These are phyloP conservation scores for Paraurostyla sp. DNA, from an alignment of 73 alveolate genomes.

Conservation along the genomic window DNA sequence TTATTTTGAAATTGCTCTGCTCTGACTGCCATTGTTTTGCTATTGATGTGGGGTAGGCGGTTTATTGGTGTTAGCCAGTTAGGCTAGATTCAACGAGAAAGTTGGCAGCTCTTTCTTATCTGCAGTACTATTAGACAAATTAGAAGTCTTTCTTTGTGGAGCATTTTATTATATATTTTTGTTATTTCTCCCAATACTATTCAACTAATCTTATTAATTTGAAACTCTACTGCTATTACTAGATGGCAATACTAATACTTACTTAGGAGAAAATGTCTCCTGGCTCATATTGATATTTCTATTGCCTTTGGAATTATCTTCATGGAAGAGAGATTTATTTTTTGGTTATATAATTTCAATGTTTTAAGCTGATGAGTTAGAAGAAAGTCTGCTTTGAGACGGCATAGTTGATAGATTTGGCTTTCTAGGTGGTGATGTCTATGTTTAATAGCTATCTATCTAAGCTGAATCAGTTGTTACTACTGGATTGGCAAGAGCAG, in stretches of 20 bases:
- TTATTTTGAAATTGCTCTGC: neutral
- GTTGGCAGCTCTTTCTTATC: neutral
- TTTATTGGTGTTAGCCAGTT: neutral
- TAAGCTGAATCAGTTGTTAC: neutral
- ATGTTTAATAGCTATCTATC: conserved; percentile 16
- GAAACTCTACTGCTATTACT: too few species aligned
- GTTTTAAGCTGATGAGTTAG: neutral
- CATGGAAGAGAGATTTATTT: too few species aligned
- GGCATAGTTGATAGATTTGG: conserved; percentile 16
- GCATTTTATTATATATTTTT: neutral
- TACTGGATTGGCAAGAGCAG: neutral
- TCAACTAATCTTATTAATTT: too few species aligned
- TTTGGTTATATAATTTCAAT: too few species aligned
- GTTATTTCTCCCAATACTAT: too few species aligned
- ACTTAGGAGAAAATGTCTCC: too few species aligned
- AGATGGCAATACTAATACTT: too few species aligned
- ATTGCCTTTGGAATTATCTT: too few species aligned
- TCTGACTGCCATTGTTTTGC: neutral
- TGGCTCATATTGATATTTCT: too few species aligned
- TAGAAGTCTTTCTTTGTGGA: neutral
- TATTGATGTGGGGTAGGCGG: neutral
- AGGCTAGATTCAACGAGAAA: neutral
- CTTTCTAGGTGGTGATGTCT: conserved; percentile 43
- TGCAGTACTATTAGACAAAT: neutral
- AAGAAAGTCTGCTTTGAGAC: neutral